Percentiles rank a stretch among this genome's conserved stretches.
phyloP scores from a whole-genome alignment of 495 filamentous ascomycete genomes.

The Pyronema omphalodes region DNA sequence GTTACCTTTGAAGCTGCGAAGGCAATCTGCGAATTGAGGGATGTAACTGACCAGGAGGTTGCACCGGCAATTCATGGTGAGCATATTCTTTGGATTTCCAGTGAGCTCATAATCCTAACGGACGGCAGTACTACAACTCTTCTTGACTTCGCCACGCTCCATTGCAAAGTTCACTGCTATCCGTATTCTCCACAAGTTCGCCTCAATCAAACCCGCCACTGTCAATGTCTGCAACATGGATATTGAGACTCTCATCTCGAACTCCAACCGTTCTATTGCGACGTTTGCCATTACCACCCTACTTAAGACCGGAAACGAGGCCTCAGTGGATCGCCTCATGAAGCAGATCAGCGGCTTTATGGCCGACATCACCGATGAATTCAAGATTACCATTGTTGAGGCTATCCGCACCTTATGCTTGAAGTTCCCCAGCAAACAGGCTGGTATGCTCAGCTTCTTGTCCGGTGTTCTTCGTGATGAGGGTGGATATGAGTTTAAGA shows the following conservation, averaged over 20 bases:
- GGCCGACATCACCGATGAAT: conserved; percentile 95
- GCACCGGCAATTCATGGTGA: conserved; percentile 67
- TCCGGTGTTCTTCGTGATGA: conserved; percentile 90
- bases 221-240: conserved; percentile 91
- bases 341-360: conserved; percentile 96
- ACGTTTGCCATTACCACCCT: conserved; percentile 97
- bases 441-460: conserved; percentile 90
- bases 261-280: conserved; percentile 90
- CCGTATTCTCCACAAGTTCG: conserved; percentile 88
- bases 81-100: not conserved
- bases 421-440: conserved; percentile 96
- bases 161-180: conserved; percentile 98
- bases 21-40: conserved; percentile 83
- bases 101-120: not conserved
- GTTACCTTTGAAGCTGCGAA: conserved; percentile 99
- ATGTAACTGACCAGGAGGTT: conserved; percentile 82
- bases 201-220: conserved; percentile 81
- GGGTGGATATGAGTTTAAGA: conserved; percentile 97
- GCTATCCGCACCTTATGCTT: conserved; percentile 89
- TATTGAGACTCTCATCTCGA: conserved; percentile 88
- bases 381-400: conserved; percentile 98
- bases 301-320: conserved; percentile 94
- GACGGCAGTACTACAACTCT: conserved; percentile 58
- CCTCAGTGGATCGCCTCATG: conserved; percentile 91
- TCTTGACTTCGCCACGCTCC: conserved; percentile 87